phyloP scores from a whole-genome alignment of 805 yeast species.

The Monosporozyma servazzii region DNA sequence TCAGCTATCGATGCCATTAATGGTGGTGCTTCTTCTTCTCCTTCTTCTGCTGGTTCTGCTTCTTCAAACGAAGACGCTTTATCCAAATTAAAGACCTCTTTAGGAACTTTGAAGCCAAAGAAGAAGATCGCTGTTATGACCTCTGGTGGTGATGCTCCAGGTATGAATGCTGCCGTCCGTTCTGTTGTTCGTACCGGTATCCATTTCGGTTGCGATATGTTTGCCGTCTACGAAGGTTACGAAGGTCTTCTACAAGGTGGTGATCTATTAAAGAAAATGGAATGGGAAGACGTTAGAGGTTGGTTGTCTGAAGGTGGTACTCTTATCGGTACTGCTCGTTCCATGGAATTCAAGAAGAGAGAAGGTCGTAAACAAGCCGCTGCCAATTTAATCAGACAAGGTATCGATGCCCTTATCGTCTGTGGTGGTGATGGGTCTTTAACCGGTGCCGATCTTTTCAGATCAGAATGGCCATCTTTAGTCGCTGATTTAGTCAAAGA shows the following conservation, averaged over 20 bases:
- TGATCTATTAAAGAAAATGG: conserved; percentile 61
- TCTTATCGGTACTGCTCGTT: conserved; percentile 91
- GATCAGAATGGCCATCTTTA: conserved; percentile 90
- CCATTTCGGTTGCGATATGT: conserved; percentile 78
- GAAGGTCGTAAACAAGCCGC: conserved; percentile 79
- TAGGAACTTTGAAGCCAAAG: conserved; percentile 15
- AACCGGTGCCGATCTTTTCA: conserved; percentile 93
- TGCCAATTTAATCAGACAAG: conserved; percentile 70
- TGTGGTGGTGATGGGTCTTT: conserved; percentile 99
- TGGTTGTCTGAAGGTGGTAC: conserved; percentile 93
- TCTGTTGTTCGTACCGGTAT: conserved; percentile 94
- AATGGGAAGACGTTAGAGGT: conserved; percentile 93
- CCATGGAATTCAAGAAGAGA: conserved; percentile 75
- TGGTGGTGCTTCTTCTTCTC: conserved; percentile 11
- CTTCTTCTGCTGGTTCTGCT: conserved; percentile 11
- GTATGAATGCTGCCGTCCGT: conserved; percentile 94
- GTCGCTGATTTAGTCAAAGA: conserved; percentile 57
- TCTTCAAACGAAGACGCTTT: conserved; percentile 11
- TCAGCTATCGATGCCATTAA: conserved; percentile 8
- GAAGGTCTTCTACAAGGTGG: conserved; percentile 90
- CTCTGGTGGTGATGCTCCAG: conserved; percentile 98
- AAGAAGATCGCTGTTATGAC: conserved; percentile 83
- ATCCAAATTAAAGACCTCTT: conserved; percentile 12
- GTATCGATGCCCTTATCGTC: conserved; percentile 90
- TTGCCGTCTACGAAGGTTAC: conserved; percentile 89